Evolutionary conservation across 2,329 filamentous ascomycete genomes (phyloP), one percentile per base, ranked within the genome.

Genomic region (Coniochaeta sp.): DNA sequence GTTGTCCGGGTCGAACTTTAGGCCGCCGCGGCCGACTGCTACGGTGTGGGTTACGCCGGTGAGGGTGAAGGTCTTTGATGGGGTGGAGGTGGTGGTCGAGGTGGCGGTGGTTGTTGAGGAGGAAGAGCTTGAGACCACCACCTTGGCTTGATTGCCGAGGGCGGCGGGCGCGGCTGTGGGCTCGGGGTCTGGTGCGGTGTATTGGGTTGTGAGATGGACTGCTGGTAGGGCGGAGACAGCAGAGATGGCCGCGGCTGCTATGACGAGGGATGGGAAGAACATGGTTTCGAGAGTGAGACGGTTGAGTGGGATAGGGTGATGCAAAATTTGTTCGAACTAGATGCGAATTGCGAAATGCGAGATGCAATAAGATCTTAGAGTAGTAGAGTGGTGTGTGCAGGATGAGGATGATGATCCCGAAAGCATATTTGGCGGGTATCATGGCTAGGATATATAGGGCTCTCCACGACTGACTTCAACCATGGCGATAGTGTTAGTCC

Each of bases 1-100:
- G 56, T 71, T 73, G 55, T 74, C 67, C 1, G 79, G 79, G 48
- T 72, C 68, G 63, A 81, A 82, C 48, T 60, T 62, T 27, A 81
- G 69, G 42, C 71, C 71, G 24, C 64, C 67, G 4, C 65, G 68
- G 52, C 73, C 74, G 50, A 70, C 74, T n/a, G 71, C 67, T 42
- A 76, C 70, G 2, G 67, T 67, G 68, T 76, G 71, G 1, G 73
- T 76, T 22, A 70, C 65, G 13, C 70, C 67, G 1, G 70, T 71
- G 49, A 64, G 61, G 6, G 61, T 26, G 30, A 62, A 61, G n/a
- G 69, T 71, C 53, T 56, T 60, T 52, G 70, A 63, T 35, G 64
- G 60, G 6, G 42, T 30, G 18, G 59, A 56, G 40, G 55, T 59
- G 9, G 65, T 67, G 31, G 60, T 46, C 22, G 16, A 38, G 33